Evolutionary conservation across 139 green algal species (phyloP).

Genomic region (Zygnema circumcarinatum): DNA sequence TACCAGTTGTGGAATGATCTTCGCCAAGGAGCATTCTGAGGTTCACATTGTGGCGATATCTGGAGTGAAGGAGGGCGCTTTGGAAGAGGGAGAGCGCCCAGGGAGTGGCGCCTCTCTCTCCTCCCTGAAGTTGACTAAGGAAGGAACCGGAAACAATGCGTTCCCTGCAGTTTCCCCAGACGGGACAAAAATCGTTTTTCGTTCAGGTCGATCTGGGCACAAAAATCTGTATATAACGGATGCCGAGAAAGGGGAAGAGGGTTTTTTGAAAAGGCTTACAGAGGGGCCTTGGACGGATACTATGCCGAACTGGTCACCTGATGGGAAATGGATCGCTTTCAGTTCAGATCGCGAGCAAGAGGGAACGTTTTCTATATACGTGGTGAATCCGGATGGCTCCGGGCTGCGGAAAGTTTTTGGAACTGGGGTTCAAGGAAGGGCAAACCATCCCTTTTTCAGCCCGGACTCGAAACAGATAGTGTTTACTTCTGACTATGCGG

Average conservation of each 20-base stretch:
- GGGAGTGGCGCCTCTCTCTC: no score
- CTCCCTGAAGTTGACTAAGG: constrained; percentile 5
- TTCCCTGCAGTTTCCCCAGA: constrained; percentile 26
- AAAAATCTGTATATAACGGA: constrained; percentile 47
- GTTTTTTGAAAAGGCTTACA: constrained; percentile 14
- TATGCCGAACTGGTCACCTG: constrained; percentile 28
- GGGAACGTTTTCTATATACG: constrained; percentile 26
- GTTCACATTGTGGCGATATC: constrained; percentile 8
- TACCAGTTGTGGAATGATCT: constrained; percentile 4
- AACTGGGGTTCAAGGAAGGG: not conserved
- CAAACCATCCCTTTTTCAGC: constrained; percentile 16
- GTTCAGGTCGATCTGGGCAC: constrained; percentile 26
- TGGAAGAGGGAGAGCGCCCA: not conserved
- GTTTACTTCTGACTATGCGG: not conserved
- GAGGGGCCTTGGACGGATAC: constrained; percentile 24
- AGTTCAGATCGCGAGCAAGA: constrained; percentile 10
- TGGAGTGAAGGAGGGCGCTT: not conserved
- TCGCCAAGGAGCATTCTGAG: not conserved
- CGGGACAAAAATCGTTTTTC: constrained; percentile 23
- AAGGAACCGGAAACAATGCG: constrained; percentile 37
- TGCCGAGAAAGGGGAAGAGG: constrained; percentile 16
- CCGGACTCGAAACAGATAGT: not conserved
- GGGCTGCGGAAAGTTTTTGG: constrained; percentile 7
- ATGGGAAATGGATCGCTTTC: constrained; percentile 36
- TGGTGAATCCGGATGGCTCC: not conserved